Percentiles rank a stretch among this genome's conserved stretches.
phyloP scores from a whole-genome alignment of 257 asterid genomes.

The Nicotiana obtusifolia region DNA sequence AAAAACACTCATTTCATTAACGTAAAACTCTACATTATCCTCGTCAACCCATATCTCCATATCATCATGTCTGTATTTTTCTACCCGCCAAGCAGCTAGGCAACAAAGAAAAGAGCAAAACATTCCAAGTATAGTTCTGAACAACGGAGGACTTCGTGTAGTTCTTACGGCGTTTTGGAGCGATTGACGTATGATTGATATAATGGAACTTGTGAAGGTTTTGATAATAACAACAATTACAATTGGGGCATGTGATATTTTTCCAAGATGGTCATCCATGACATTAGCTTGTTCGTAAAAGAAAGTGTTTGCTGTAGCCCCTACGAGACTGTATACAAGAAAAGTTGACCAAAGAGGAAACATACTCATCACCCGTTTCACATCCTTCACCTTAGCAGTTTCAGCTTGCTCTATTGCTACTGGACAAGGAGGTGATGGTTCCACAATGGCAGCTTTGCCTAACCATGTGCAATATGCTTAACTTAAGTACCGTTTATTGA shows the following conservation, averaged over 20 bases:
- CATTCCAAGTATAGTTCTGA: slow-evolving; percentile 8
- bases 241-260: background rate
- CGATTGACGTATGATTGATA: background rate
- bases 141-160: background rate
- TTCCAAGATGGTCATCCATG: background rate
- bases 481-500: background rate
- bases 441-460: slow-evolving; percentile 18
- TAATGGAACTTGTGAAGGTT: background rate
- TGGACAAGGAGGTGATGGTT: background rate
- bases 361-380: slow-evolving; percentile 14
- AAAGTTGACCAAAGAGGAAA: slow-evolving; percentile 18
- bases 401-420: background rate
- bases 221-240: background rate
- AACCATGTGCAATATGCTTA: slow-evolving; percentile 13
- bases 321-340: slow-evolving; percentile 5
- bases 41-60: too few species aligned
- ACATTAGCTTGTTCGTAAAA: slow-evolving; percentile 13
- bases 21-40: too few species aligned
- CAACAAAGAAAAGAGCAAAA: slow-evolving; percentile 15
- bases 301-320: slow-evolving; percentile 18
- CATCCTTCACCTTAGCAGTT: slow-evolving; percentile 10
- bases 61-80: background rate
- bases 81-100: slow-evolving; percentile 4
- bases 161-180: background rate
- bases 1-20: background rate